These are phyloP conservation scores for Akebia trifoliata DNA, from an alignment of 164 flowering plant genomes.

Conservation along the genomic window DNA sequence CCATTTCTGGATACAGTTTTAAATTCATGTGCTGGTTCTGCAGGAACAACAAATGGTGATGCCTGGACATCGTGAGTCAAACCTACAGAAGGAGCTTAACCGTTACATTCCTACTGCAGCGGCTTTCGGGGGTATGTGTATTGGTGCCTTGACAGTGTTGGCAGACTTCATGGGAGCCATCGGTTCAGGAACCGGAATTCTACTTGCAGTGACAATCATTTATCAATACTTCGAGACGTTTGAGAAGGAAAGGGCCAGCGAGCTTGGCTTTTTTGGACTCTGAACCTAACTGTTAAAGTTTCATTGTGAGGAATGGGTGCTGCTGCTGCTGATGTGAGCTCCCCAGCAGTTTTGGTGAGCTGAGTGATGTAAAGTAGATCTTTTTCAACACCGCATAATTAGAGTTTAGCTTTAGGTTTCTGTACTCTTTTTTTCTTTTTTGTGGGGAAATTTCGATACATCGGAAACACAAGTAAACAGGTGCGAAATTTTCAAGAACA, in stretches of 20 bases:
- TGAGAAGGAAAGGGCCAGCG: conserved; percentile 53
- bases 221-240: conserved; percentile 53
- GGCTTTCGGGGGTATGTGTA: conserved; percentile 61
- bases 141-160: conserved; percentile 51
- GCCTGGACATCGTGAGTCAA: conserved; percentile 54
- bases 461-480: no score
- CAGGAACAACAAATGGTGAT: conserved; percentile 63
- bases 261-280: conserved; percentile 49
- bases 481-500: no score
- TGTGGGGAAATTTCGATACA: no score
- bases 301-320: not conserved
- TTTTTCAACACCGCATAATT: no score
- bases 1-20: not conserved
- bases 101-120: conserved; percentile 62
- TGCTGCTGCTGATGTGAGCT: conserved; percentile 9
- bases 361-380: no score
- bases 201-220: conserved; percentile 47
- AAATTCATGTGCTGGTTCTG: not conserved
- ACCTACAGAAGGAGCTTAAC: conserved; percentile 46
- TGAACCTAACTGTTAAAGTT: conserved; percentile 3
- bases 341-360: conserved; percentile 16
- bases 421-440: no score
- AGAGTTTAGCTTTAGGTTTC: no score
- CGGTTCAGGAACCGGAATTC: conserved; percentile 52
- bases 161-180: conserved; percentile 61